Base-by-base conservation (phyloP, 352 stramenopile species). In the Pythium aristosporum region DNA sequence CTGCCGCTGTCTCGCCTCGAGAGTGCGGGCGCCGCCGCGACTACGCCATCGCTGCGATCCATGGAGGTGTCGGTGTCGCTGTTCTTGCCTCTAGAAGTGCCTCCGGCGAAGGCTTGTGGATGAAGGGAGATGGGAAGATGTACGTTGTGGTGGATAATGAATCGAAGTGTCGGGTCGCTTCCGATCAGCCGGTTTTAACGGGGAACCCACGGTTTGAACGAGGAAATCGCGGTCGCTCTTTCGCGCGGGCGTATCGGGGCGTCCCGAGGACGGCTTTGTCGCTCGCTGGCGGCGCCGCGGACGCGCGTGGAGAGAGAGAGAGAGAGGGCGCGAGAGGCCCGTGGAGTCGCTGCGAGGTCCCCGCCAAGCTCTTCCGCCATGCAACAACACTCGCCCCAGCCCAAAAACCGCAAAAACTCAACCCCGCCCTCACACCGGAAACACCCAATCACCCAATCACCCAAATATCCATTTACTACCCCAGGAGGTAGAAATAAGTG, bases 331-430 rank as follows among this genome's bases (percentile, higher is more conserved):
- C 51, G 61, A 61, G 36, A 61, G 56, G 51, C 21, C 39, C 39
- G 39, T 46, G 39, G 5, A 18, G 53, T 46, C 32, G 41, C 30
- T 28, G 42, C 52, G 28, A 51, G 42, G 63, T 61, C 49, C 57
- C 63, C 54, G 57, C 63, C 56, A 70, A 65, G 63, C 63, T 49
- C 63, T 69, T 69, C 57, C 63, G 63, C 63, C 63, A 70, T 70
- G 63, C 63, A 70, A 65, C 61, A 67, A 61, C 54, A 58, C 32
- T 25, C 41, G 52, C 36, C 52, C 42, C 3, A 34, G 36, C 16
- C 48, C 11, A 18, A 46, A 49, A 48, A 56, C 46, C 32, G 30
- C 36, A 63, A 60, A 48, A 61, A 49, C 51, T 57, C 51, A 61
- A 64, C 25, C 54, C 57, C 56, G 48, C 57, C 63, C 56, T 65